These are phyloP conservation scores for Epichloe sibirici DNA, from an alignment of 2,329 filamentous ascomycete genomes.

Conservation along the genomic window DNA sequence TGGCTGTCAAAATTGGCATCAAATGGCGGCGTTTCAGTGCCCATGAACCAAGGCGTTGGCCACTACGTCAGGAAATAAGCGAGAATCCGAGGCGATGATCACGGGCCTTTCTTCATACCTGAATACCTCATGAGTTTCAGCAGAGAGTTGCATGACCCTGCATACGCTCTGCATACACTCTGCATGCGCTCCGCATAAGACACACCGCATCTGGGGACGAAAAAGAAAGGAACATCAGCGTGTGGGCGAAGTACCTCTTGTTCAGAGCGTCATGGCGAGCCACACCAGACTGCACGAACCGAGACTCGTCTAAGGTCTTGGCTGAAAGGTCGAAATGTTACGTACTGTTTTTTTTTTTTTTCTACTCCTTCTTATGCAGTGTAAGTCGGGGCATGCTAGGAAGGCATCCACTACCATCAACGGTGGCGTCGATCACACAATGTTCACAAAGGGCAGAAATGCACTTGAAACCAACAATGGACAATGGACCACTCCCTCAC, in stretches of 20 bases:
- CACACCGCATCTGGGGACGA: conserved; percentile 10
- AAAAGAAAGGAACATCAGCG: conserved; percentile 7
- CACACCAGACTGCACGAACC: neutral
- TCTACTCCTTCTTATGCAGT: conserved; percentile 3
- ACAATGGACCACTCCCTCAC: neutral
- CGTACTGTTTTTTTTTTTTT: conserved; percentile 7
- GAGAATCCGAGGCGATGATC: neutral
- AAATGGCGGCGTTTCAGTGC: neutral
- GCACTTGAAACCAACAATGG: conserved; percentile 3
- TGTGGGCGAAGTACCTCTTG: neutral
- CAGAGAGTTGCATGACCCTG: conserved; percentile 4
- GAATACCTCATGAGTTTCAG: neutral
- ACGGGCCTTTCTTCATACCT: neutral
- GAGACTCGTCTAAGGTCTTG: neutral
- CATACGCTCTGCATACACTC: conserved; percentile 3
- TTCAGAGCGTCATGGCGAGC: conserved; percentile 6
- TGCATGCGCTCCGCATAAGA: conserved; percentile 2
- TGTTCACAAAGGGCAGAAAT: conserved; percentile 1
- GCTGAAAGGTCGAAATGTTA: conserved; percentile 8
- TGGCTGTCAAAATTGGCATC: neutral
- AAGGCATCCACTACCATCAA: conserved; percentile 3
- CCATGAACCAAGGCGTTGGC: neutral
- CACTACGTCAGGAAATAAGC: neutral
- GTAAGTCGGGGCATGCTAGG: conserved; percentile 1
- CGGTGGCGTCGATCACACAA: conserved; percentile 3